phyloP scores from a whole-genome alignment of 139 green algal species.

The Nannochloris sp. region DNA sequence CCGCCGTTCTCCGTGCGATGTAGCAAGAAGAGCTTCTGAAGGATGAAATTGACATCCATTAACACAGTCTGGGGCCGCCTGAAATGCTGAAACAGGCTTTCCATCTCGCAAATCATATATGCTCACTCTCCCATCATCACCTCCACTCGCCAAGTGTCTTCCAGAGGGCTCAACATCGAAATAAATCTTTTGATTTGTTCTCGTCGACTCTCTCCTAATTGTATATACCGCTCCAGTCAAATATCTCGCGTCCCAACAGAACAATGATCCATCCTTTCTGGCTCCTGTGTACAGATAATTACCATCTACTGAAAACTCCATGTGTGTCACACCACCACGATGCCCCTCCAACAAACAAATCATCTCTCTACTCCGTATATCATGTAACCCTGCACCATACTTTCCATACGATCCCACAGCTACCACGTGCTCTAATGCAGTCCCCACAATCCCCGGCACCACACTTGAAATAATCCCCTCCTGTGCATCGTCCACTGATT shows the following conservation, averaged over 20 bases:
- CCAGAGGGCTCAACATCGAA: conserved; percentile 88
- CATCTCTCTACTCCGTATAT: conserved; percentile 37
- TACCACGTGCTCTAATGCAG: conserved; percentile 32
- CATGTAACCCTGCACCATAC: conserved; percentile 46
- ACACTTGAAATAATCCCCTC: too few relatives aligned
- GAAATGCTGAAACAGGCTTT: conserved; percentile 25
- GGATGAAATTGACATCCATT: conserved; percentile 76
- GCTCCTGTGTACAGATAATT: conserved; percentile 84
- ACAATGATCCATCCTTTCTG: conserved; percentile 55
- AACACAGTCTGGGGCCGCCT: conserved; percentile 56
- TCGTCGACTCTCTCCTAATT: conserved; percentile 37
- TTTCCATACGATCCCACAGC: conserved; percentile 70
- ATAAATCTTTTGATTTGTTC: conserved; percentile 85
- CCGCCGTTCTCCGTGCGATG: conserved; percentile 46
- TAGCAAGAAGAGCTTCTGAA: conserved; percentile 53
- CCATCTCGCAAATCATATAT: conserved; percentile 70
- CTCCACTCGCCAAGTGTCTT: conserved; percentile 63
- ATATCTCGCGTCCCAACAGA: conserved; percentile 83
- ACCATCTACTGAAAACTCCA: conserved; percentile 60
- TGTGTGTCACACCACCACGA: conserved; percentile 62
- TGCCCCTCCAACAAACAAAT: conserved; percentile 66
- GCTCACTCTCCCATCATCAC: conserved; percentile 32
- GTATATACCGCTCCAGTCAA: conserved; percentile 54
- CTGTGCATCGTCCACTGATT: too few relatives aligned
- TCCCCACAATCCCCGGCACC: too few relatives aligned